These are phyloP conservation scores for Paramecium bursaria DNA, from an alignment of 73 alveolate species.

Conservation along the genomic window DNA sequence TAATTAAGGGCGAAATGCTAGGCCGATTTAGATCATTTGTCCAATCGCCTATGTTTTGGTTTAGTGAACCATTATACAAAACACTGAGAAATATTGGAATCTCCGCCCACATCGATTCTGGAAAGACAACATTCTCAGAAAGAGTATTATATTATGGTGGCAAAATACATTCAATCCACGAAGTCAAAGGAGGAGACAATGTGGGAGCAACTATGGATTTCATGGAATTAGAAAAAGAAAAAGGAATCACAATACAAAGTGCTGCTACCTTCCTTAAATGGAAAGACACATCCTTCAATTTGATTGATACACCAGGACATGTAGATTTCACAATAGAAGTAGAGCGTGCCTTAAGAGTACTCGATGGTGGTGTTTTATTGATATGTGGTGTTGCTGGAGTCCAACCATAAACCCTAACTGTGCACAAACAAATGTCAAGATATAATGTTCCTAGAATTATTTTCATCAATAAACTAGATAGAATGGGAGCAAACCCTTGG, in stretches of 20 bases:
- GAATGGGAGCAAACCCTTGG: slow-evolving; percentile 97
- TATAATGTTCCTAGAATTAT: slow-evolving; percentile 92
- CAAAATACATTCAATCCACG: slow-evolving; percentile 87
- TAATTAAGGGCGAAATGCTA: too few species aligned
- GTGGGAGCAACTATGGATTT: slow-evolving; percentile 99
- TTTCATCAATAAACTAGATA: slow-evolving; percentile 95
- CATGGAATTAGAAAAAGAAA: slow-evolving; percentile 97
- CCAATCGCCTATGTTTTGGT: slow-evolving; percentile 56
- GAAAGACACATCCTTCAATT: slow-evolving; percentile 86
- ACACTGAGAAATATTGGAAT: slow-evolving; percentile 85
- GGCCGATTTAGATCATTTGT: slow-evolving; percentile 32
- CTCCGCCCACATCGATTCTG: slow-evolving; percentile 97
- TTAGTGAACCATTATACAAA: slow-evolving; percentile 13
- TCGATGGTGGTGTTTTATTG: slow-evolving; percentile 94
- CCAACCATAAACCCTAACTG: slow-evolving; percentile 95
- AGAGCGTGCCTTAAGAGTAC: slow-evolving; percentile 97
- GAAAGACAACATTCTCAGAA: slow-evolving; percentile 96
- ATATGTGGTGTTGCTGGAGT: slow-evolving; percentile 97
- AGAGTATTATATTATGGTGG: slow-evolving; percentile 96
- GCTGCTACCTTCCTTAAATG: slow-evolving; percentile 97
- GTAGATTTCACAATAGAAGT: slow-evolving; percentile 98
- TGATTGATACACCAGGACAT: slow-evolving; percentile 98
- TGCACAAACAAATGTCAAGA: slow-evolving; percentile 93
- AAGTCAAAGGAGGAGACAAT: slow-evolving; percentile 95
- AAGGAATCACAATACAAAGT: slow-evolving; percentile 94